Conservation (phyloP, 2,329 filamentous ascomycete genomes). For the Chaetomiaceae sp. region DNA sequence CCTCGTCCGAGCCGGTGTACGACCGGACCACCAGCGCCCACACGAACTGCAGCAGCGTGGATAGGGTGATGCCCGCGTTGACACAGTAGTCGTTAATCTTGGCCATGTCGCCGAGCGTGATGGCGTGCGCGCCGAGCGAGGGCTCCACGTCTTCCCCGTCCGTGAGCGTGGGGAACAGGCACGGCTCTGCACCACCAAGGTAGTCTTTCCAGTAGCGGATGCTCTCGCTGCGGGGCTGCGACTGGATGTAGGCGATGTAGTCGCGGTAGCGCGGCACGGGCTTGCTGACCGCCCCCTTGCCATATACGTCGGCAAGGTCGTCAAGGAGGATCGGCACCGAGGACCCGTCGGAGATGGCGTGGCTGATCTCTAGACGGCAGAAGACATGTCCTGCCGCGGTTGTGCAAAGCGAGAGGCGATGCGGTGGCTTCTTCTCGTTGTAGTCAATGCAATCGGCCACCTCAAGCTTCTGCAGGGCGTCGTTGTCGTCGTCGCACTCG, state of each 20-base stretch:
- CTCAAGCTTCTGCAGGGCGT: constrained; percentile 4
- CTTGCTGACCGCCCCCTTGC: constrained; percentile 8
- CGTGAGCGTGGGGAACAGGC: constrained; percentile 28
- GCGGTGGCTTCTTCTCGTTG: constrained; percentile 21
- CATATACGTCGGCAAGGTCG: constrained; percentile 30
- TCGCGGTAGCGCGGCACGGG: constrained; percentile 21
- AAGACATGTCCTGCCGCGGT: constrained; percentile 11
- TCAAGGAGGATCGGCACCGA: constrained; percentile 39
- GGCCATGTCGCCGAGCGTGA: constrained; percentile 12
- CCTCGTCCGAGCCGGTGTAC: constrained; percentile 44
- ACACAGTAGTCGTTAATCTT: constrained; percentile 35
- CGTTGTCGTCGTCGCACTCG: constrained; percentile 7
- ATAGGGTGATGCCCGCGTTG: constrained; percentile 41
- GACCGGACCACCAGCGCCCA: constrained; percentile 49
- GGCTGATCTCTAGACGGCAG: constrained; percentile 38
- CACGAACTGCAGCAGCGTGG: constrained; percentile 46
- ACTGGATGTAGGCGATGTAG: constrained; percentile 22
- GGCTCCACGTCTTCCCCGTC: constrained; percentile 11
- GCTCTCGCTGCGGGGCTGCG: constrained; percentile 21
- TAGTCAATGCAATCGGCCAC: constrained; percentile 16
- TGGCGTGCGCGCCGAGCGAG: constrained; percentile 22
- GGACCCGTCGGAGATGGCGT: constrained; percentile 48
- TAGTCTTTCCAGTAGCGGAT: constrained; percentile 29
- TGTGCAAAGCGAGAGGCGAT: constrained; percentile 21
- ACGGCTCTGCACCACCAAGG: constrained; percentile 28